Evolutionary conservation across 768 basidiomycete genomes (phyloP).

Genomic region (Phlegmacium glaucopus): DNA sequence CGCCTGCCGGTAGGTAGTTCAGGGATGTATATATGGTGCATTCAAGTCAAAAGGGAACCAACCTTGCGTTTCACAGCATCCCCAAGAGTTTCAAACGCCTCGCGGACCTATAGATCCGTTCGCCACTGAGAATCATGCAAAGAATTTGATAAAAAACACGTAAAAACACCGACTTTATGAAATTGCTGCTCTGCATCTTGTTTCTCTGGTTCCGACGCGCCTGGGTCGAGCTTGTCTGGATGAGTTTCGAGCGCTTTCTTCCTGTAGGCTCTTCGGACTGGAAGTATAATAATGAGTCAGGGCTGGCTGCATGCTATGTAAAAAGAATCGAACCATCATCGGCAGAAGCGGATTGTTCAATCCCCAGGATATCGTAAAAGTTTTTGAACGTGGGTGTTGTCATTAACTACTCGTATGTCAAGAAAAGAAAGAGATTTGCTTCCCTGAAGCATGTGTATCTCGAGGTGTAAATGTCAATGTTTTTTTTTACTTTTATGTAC

Average conservation of each 20-base stretch:
- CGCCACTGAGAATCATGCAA: constrained; percentile 11
- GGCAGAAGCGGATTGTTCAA: constrained; percentile 38
- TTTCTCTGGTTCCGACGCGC: constrained; percentile 47
- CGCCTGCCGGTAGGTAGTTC: constrained; percentile 25
- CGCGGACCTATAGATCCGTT: constrained; percentile 44
- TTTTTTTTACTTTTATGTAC: neutral
- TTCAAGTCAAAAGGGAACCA: constrained; percentile 9
- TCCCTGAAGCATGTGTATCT: neutral
- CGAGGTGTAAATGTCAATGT: neutral
- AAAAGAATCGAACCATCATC: constrained; percentile 43
- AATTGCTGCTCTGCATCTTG: constrained; percentile 55
- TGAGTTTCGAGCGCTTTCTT: constrained; percentile 68
- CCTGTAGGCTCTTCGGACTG: constrained; percentile 68
- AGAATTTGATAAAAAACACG: neutral
- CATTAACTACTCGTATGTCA: neutral
- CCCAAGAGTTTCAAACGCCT: constrained; percentile 58
- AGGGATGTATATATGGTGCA: neutral
- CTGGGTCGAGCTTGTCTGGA: constrained; percentile 64
- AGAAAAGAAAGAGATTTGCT: no score
- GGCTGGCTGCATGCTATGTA: no score
- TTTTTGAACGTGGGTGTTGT: constrained; percentile 14
- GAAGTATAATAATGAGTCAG: neutral
- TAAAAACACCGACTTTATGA: constrained; percentile 44
- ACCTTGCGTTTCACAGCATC: constrained; percentile 57
- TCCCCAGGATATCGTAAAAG: constrained; percentile 44